Base-by-base conservation (phyloP, 2,329 filamentous ascomycete genomes). In the Stagonosporopsis chrysanthemi region DNA sequence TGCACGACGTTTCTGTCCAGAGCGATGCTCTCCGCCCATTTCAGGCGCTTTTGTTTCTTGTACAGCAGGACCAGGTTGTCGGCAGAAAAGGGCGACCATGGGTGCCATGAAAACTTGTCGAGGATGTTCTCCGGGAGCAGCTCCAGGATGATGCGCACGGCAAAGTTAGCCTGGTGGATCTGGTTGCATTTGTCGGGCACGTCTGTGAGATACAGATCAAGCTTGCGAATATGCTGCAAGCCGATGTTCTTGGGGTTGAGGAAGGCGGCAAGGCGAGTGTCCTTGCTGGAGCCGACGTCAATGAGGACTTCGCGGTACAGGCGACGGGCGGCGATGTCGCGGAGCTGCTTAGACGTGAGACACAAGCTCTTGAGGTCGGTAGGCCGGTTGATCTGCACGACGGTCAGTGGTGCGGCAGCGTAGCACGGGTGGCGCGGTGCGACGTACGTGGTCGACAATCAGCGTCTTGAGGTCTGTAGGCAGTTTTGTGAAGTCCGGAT, bases 51-150 rank as follows among this genome's bases (percentile, higher is more conserved):
- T 73, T 83, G 81, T 61, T 79, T 81, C 61, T 75, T 76, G 66
- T 81, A 81, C 9, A 83, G 73, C 38, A 82, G 62, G 17, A 81
- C 56, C 58, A 82, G 66, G 52, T 82, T 83, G 38, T 82, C 81
- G 17, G 76, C 74, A 5, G 77, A 78, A 59, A 82, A 82, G 1
- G 77, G 72, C 43, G 75, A 74, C 80, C 80, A 82, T 15, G 80
- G 80, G 66, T 80, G 79, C 81, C 81, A 83, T 58, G 77, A 80
- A 70, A 82, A 82, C 58, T 79, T 78, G 58, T 82, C 80, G 23
- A 83, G 71, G 33, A 78, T 78, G 58, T 82, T 76, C 48, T 81
- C 78, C 1, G 81, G 81, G 33, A 83, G 65, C 59, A 81, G 75
- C 58, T 82, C 80, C 17, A 83, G 56, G 17, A 83, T 75, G 77